Evolutionary conservation across 331 rosid species (phyloP).

Genomic region (Stylosanthes scabra): DNA sequence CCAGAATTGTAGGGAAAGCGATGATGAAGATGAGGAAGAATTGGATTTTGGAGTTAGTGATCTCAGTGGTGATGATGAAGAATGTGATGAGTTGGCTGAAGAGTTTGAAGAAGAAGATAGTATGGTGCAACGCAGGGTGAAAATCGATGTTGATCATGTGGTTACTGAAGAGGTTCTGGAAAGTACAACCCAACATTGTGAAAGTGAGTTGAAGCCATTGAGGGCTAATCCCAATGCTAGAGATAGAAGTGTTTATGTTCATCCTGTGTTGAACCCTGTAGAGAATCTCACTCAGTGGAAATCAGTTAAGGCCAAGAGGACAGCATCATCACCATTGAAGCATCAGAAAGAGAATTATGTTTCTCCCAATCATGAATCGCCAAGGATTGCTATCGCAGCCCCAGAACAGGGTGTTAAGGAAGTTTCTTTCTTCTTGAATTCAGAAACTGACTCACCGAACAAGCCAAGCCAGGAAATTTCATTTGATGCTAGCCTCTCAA

Average conservation of each 20-base stretch:
- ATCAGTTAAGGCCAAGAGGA: constrained; percentile 64
- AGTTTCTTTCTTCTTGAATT: constrained; percentile 46
- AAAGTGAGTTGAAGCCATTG: constrained; percentile 42
- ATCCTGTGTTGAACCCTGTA: constrained; percentile 90
- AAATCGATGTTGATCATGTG: constrained; percentile 33
- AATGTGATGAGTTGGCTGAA: constrained; percentile 41
- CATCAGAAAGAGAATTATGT: constrained; percentile 72
- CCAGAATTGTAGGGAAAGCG: constrained; percentile 85
- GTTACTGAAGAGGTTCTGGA: constrained; percentile 51
- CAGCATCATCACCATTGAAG: constrained; percentile 39
- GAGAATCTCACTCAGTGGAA: constrained; percentile 93
- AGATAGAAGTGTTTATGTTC: constrained; percentile 84
- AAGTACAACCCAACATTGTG: constrained; percentile 33
- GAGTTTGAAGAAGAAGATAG: constrained; percentile 56
- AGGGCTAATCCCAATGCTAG: constrained; percentile 57
- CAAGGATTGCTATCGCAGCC: constrained; percentile 40
- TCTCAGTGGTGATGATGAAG: constrained; percentile 33
- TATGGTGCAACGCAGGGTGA: constrained; percentile 34
- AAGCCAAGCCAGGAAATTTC: constrained; percentile 59
- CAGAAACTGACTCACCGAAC: constrained; percentile 49
- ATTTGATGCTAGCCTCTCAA: constrained; percentile 95
- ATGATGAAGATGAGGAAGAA: constrained; percentile 73
- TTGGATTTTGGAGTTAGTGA: constrained; percentile 35
- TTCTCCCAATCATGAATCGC: constrained; percentile 39
- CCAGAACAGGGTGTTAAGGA: constrained; percentile 50